These are phyloP conservation scores for Cercospora sp. DNA, from an alignment of 2,329 filamentous ascomycete species.

Conservation along the genomic window DNA sequence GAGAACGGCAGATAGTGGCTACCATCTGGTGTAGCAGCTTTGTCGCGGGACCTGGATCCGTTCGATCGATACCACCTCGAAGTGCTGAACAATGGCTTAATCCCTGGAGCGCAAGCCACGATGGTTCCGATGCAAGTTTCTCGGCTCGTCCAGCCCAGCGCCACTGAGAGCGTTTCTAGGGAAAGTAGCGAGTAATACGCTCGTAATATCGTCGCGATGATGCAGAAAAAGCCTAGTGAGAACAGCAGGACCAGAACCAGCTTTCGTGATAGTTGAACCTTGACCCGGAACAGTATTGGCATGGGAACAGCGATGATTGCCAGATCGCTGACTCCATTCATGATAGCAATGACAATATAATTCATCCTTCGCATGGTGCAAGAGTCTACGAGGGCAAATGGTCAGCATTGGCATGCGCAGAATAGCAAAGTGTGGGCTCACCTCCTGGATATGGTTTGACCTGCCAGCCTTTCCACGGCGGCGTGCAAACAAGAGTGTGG, in stretches of 20 bases:
- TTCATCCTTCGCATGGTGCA: constrained; percentile 48
- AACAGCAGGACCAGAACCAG: constrained; percentile 54
- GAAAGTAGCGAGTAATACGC: constrained; percentile 52
- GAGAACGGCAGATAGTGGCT: constrained; percentile 11
- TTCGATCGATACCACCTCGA: constrained; percentile 16
- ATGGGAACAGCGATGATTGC: constrained; percentile 61
- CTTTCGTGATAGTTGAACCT: constrained; percentile 56
- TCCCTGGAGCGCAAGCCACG: constrained; percentile 56
- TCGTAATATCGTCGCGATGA: constrained; percentile 49
- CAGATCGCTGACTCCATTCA: constrained; percentile 63
- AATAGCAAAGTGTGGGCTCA: not conserved
- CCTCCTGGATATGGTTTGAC: constrained; percentile 34
- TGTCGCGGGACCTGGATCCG: constrained; percentile 18
- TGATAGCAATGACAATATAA: constrained; percentile 58
- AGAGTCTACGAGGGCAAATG: constrained; percentile 22
- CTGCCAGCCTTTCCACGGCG: constrained; percentile 38
- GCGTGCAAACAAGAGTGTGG: constrained; percentile 37
- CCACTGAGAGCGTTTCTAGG: constrained; percentile 41
- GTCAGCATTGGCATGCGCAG: not conserved
- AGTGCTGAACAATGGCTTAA: constrained; percentile 55
- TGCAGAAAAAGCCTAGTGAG: constrained; percentile 54
- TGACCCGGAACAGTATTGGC: constrained; percentile 54
- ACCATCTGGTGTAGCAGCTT: not conserved
- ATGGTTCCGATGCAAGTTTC: constrained; percentile 57
- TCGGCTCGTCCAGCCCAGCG: constrained; percentile 55